Base-by-base conservation (phyloP, 768 basidiomycete genomes). In the Boletellus sp. region DNA sequence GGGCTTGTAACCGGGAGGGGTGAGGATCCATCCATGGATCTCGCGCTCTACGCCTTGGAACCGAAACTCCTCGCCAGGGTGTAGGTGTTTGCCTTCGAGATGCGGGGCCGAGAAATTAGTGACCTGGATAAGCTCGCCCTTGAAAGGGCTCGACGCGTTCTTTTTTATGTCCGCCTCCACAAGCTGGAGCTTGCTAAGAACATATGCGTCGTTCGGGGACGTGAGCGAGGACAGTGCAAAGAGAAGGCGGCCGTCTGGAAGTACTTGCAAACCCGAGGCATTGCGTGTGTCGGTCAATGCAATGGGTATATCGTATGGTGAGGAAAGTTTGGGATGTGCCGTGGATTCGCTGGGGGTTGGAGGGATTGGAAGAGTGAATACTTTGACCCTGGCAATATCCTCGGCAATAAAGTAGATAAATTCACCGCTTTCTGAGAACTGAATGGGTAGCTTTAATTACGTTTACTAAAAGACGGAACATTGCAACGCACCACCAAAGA, bases 1-100 rank as follows among this genome's bases (percentile, higher is more conserved):
- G 45, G 75, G 66, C 56, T 79, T 75, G 77, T 81, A 94, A 6
- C 90, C 89, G 28, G 78, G 78, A 8, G 95, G 95, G 56, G 84
- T 90, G 47, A 93, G 55, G 13, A 83, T 72, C 86, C 86, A 97
- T 6, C 91, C 93, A 39, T 96, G 94, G 15, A 97, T 83, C 26
- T 79, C 61, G 64, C 78, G 79, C 56, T 85, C 70, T 3, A 89
- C 90, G 10, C 95, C 95, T 52, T 81, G 78, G 72, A 96, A 97
- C 83, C 85, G 92, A 62, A 97, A 90, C 50, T 90, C 83, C 58
- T 94, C 85, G 13, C 86, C 89, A 8, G 66, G 60, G 48, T 72
- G 71, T 34, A 95, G 72, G 20, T 69, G 49, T 67, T 87, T 90
- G 8, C 70, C 77, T 43, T 76, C 68, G 43, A 93, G 67, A 6